Conservation (phyloP, 495 filamentous ascomycete genomes). For the Aspergillus egyptiacus region DNA sequence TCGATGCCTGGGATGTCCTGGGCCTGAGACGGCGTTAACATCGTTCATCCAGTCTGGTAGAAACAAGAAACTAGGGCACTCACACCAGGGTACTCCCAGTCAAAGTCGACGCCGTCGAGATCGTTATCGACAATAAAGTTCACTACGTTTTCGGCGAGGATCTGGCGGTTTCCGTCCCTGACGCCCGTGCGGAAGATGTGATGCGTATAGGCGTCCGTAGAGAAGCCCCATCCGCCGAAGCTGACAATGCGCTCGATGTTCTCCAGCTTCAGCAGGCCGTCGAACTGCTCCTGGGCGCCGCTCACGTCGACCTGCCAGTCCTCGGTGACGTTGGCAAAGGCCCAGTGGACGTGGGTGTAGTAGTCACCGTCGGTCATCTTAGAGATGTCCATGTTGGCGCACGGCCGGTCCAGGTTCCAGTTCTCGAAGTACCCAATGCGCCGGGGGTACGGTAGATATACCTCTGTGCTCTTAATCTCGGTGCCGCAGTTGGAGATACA, state of each 20-base stretch:
- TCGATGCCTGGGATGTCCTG: conserved; percentile 39
- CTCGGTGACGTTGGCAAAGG: conserved; percentile 33
- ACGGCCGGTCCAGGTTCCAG: conserved; percentile 13
- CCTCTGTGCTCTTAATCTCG: conserved; percentile 24
- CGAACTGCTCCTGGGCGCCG: conserved; percentile 10
- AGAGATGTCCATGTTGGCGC: conserved; percentile 16
- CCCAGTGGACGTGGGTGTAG: conserved; percentile 43
- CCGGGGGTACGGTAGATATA: neutral
- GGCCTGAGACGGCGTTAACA: neutral
- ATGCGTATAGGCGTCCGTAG: conserved; percentile 31
- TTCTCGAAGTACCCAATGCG: conserved; percentile 19
- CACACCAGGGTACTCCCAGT: conserved; percentile 8
- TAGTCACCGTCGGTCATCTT: conserved; percentile 14
- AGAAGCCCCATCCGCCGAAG: conserved; percentile 45
- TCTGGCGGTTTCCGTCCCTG: neutral
- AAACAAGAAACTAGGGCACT: neutral
- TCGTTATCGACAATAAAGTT: neutral
- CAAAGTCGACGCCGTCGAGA: conserved; percentile 4
- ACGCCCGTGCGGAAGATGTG: conserved; percentile 32
- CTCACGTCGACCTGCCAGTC: conserved; percentile 24
- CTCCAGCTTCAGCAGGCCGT: conserved; percentile 17
- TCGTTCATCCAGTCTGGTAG: neutral
- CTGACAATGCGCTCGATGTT: conserved; percentile 34
- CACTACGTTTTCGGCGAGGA: conserved; percentile 13
- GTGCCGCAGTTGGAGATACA: conserved; percentile 47